Evolutionary conservation across 2,329 filamentous ascomycete genomes (phyloP), one percentile per base, ranked within the genome.

Genomic region (Corynespora cassiicola): DNA sequence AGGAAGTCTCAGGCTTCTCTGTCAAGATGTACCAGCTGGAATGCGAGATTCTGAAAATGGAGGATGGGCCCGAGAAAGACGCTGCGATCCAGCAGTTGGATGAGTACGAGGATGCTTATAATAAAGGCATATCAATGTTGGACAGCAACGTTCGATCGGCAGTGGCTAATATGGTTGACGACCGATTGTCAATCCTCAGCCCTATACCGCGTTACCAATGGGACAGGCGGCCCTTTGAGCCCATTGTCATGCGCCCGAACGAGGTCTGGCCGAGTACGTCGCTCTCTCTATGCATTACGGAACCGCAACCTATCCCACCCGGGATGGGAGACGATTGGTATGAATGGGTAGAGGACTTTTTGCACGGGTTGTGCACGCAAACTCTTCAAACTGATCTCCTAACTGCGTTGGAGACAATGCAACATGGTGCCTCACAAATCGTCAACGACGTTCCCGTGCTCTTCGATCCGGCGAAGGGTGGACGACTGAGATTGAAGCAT

Each of bases 221-320:
- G 82, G 89, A 95, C 64, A 76, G 79, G 2, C 82, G 90, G 11
- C 69, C 74, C 2, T 83, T 81, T 55, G 88, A 95, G 55, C 87
- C 89, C 0, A 72, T 96, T 11, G 65, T 72, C 16, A 77, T 81
- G 3, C 44, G 72, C 4, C 34, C 66, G 0, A 57, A 77, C 1
- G 90, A 95, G 50, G 85, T 89, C 55, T 88, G 77, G 62, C 89
- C 88, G 1, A 72, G 77, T 16, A 66, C 75, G 7, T 70, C 75
- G 6, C 72, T 81, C 38, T 69, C 73, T 8, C 78, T 92, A 3
- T 62, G 90, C 11, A 87, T 90, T 61, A 72, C 89, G 42, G 79
- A 84, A 49, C 87, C 88, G 3, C 76, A 77, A 4, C 44, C 58
- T 9, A 40, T 42, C 4, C 47, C 54, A 2, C 21, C 40, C 3